Conservation (phyloP, 495 filamentous ascomycete species). For the Penicillium salamii region DNA sequence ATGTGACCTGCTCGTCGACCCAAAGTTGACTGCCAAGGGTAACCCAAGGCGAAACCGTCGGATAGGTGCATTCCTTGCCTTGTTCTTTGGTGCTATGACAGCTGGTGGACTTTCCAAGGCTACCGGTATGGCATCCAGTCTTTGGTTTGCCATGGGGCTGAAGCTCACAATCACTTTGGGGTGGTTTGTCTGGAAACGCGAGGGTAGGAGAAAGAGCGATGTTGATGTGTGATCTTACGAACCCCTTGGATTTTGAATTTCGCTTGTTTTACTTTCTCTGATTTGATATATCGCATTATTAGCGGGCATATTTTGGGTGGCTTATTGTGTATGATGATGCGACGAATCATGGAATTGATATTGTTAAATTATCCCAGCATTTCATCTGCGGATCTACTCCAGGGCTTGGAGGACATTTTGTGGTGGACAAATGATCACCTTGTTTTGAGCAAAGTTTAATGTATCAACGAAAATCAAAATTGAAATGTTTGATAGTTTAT, state of each 20-base stretch:
- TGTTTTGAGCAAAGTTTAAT: too few species aligned
- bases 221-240: conserved; percentile 4
- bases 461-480: too few species aligned
- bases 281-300: not conserved
- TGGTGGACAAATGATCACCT: too few species aligned
- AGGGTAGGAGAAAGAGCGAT: conserved; percentile 12
- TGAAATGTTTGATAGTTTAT: too few species aligned
- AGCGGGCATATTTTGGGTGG: not conserved
- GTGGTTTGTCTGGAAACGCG: conserved; percentile 31
- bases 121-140: conserved; percentile 27
- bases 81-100: conserved; percentile 39
- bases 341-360: too few species aligned
- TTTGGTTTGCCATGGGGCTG: conserved; percentile 39
- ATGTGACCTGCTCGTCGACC: conserved; percentile 53
- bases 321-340: too few species aligned
- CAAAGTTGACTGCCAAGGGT: conserved; percentile 19
- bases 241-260: too few species aligned
- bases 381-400: too few species aligned
- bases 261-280: not conserved
- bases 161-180: conserved; percentile 30
- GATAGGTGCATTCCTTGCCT: conserved; percentile 29
- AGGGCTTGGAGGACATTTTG: too few species aligned
- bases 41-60: conserved; percentile 35
- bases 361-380: too few species aligned
- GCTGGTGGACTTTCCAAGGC: conserved; percentile 34